Evolutionary conservation across 768 basidiomycete species (phyloP), one percentile per base, ranked within the genome.

Genomic region (Lactarius trivialis): DNA sequence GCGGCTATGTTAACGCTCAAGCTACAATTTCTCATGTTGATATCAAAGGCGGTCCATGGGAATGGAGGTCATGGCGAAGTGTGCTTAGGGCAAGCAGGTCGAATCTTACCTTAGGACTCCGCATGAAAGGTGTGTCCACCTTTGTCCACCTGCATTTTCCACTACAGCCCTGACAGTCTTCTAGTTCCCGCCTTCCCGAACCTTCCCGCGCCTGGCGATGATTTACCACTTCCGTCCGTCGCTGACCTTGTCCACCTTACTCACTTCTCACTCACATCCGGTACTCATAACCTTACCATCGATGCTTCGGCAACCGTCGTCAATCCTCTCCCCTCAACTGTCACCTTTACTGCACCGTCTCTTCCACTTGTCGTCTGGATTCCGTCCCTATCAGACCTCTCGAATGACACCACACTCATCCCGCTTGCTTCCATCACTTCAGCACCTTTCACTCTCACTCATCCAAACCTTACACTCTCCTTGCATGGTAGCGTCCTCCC

Each of bases 141-240:
- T 45, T 58, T 60, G 24, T 39, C 12, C 33, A 36, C 55, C 41
- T 51, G 48, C 58, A 17, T 45, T 24, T 49, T 51, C 64, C 60
- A 52, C 36, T 56, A 39, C 64, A 59, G 15, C 63, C 39, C 52
- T 67, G 11, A 65, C 51, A 65, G 51, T 41, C 34, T 5, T 19
- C 17, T 65, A 90, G 88, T 89, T 30, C 86, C 85, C 8, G 70
- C 75, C 8, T 67, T 91, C 9, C 86, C 88, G 48, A 86, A 86
- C 4, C 73, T 91, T 17, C 89, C 89, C 19, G 71, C 73, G 21
- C 85, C 86, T 3, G 85, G 84, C 17, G 67, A 72, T 9, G 73
- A 78, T 55, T 67, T 65, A 1, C 81, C 83, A 8, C 75, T 85
- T 3, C 89, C 87, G 12, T 71, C 79, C 7, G 68, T 88, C 45